phyloP scores from a whole-genome alignment of 2,329 filamentous ascomycete genomes.

The Domatiomyces globalis region DNA sequence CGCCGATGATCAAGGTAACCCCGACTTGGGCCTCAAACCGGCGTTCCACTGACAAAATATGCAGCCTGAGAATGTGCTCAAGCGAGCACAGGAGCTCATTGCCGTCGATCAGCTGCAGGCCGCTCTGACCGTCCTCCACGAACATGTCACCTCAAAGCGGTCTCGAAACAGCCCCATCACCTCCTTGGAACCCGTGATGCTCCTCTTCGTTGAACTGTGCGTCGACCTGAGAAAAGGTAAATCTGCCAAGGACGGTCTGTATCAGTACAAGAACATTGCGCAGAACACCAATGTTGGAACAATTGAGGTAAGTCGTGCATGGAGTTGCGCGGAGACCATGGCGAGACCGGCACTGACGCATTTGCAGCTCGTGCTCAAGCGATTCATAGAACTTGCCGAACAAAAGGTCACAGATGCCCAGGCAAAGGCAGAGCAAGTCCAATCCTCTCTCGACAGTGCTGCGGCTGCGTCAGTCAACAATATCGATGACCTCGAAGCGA shows the following conservation, averaged over 20 bases:
- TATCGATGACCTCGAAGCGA: conserved; percentile 81
- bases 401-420: conserved; percentile 93
- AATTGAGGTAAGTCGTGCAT: conserved; percentile 59
- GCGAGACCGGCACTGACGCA: conserved; percentile 7
- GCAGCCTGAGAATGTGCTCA: conserved; percentile 98
- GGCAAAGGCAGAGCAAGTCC: conserved; percentile 87
- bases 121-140: conserved; percentile 86
- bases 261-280: conserved; percentile 99
- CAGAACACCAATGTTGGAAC: conserved; percentile 98
- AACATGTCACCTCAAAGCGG: conserved; percentile 97
- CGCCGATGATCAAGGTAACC: conserved; percentile 41
- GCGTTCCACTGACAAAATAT: conserved; percentile 38
- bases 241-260: conserved; percentile 93
- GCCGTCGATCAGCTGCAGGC: conserved; percentile 87
- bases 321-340: neutral
- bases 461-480: conserved; percentile 48
- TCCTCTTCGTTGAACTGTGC: conserved; percentile 89
- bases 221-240: conserved; percentile 98
- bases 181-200: conserved; percentile 94
- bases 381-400: conserved; percentile 94
- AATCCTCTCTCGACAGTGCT: conserved; percentile 68
- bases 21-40: neutral
- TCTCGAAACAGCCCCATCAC: conserved; percentile 94
- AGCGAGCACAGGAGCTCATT: conserved; percentile 96
- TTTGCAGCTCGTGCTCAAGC: conserved; percentile 71